Evolutionary conservation across 768 basidiomycete genomes (phyloP).

Genomic region (Rhodotorula taiwanensis): DNA sequence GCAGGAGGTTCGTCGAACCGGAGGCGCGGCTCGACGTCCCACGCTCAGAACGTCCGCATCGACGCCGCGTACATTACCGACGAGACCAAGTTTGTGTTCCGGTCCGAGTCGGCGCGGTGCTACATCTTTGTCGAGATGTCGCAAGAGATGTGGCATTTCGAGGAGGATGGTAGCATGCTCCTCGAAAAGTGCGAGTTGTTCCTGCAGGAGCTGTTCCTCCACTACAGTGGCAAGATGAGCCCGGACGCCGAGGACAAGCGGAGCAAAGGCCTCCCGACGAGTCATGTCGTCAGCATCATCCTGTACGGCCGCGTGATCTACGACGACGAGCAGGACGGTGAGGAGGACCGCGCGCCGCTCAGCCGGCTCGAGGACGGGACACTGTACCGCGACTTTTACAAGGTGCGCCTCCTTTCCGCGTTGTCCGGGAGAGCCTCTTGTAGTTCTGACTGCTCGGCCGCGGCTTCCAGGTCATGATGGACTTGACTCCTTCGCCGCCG

Average conservation of each 20-base stretch:
- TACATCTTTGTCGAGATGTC: constrained; percentile 96
- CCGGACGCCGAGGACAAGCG: constrained; percentile 24
- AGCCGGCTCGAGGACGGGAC: constrained; percentile 64
- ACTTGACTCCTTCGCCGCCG: constrained; percentile 52
- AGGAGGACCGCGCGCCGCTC: constrained; percentile 72
- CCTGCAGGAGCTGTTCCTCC: constrained; percentile 76
- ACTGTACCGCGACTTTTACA: constrained; percentile 45
- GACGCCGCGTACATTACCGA: constrained; percentile 67
- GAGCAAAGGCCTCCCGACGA: constrained; percentile 60
- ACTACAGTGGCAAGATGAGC: constrained; percentile 54
- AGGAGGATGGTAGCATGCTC: constrained; percentile 76
- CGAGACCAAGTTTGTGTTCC: constrained; percentile 77
- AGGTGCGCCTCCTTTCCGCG: constrained; percentile 52
- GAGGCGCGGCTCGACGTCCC: not conserved
- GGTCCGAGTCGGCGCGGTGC: constrained; percentile 81
- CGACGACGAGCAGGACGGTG: constrained; percentile 54
- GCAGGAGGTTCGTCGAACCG: not conserved
- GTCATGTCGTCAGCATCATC: constrained; percentile 89
- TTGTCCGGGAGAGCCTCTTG: not conserved
- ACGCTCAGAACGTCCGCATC: not conserved
- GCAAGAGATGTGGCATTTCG: constrained; percentile 91
- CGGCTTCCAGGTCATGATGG: constrained; percentile 65
- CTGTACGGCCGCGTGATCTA: constrained; percentile 89
- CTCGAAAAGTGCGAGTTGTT: constrained; percentile 97
- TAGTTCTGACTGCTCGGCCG: not conserved